Evolutionary conservation across 2,329 filamentous ascomycete genomes (phyloP), one percentile per base, ranked within the genome.

Genomic region (Hortaea werneckii): DNA sequence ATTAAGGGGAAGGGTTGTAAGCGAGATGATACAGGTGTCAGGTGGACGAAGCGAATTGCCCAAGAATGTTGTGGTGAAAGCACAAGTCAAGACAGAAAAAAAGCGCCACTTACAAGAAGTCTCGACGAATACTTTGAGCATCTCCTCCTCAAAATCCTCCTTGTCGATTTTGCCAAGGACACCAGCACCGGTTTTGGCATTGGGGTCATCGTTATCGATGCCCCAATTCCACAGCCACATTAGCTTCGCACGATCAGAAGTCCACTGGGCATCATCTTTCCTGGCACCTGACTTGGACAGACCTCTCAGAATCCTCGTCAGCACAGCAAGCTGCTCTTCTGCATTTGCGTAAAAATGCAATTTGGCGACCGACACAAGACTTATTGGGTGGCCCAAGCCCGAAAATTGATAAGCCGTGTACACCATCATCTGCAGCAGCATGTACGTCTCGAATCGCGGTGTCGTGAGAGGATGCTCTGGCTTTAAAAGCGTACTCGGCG

Each of bases 161-260:
- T 67, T 72, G 10, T 75, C 66, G 3, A 92, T 67, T 50, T 73
- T 75, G 1, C 82, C 78, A 48, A 74, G 58, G 5, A 78, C 67
- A 20, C 81, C 77, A 34, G 67, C 67, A 27, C 65, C 68, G 13
- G 58, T 59, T 26, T 62, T 54, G 27, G 53, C 37, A 40, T 59
- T 56, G 5, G 60, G 54, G 30, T 65, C 65, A 41, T 66, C 59
- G 10, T 52, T 66, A 48, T 76, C 70, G 26, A 73, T 71, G 30
- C 81, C 81, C 85, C 85, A 89, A 56, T 76, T 75, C 58, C 80
- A 79, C 29, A 90, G 70, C 85, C 85, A 90, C 4, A 87, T 60
- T 6, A 89, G 64, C 55, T 82, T 79, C 37, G 75, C 75, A 47
- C 84, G 74, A 9, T 77, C 73, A 44, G 68, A 71, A 27, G 72